These are phyloP conservation scores for Microdochium paspali DNA, from an alignment of 2,329 filamentous ascomycete genomes.

Conservation along the genomic window DNA sequence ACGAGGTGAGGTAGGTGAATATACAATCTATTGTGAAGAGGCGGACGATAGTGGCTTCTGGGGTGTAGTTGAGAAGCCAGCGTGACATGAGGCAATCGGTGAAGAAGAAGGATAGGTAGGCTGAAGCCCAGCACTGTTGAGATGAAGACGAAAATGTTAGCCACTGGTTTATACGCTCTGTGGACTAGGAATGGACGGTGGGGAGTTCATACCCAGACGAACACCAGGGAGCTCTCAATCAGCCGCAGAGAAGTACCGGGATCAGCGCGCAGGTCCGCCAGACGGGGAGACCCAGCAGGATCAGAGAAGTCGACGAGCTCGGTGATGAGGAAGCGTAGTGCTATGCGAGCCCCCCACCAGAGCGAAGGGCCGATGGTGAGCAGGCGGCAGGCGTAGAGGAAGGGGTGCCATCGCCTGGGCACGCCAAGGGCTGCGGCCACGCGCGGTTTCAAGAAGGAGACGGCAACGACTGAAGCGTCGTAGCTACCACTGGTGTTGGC, in stretches of 20 bases:
- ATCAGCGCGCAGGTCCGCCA: neutral
- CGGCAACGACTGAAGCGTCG: conserved; percentile 11
- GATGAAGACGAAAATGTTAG: conserved; percentile 1
- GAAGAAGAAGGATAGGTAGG: conserved; percentile 74
- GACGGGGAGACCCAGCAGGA: neutral
- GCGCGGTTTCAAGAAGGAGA: conserved; percentile 58
- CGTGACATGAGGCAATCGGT: conserved; percentile 78
- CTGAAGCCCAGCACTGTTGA: conserved; percentile 63
- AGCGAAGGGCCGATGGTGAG: conserved; percentile 61
- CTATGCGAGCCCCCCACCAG: conserved; percentile 63
- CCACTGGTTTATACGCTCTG: neutral
- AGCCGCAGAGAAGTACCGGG: neutral
- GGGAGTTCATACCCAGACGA: neutral
- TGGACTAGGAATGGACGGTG: neutral
- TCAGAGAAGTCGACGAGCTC: conserved; percentile 33
- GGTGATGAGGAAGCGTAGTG: conserved; percentile 58
- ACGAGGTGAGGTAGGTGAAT: conserved; percentile 67
- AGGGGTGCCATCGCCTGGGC: conserved; percentile 61
- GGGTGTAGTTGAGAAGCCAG: conserved; percentile 80
- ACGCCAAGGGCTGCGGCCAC: conserved; percentile 72
- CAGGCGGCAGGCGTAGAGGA: conserved; percentile 63
- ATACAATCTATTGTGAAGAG: conserved; percentile 66
- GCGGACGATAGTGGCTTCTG: conserved; percentile 70
- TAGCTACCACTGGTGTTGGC: neutral
- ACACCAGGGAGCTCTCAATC: neutral